phyloP scores from a whole-genome alignment of 2,329 filamentous ascomycete genomes.

The Magnaporthiopsis poae region DNA sequence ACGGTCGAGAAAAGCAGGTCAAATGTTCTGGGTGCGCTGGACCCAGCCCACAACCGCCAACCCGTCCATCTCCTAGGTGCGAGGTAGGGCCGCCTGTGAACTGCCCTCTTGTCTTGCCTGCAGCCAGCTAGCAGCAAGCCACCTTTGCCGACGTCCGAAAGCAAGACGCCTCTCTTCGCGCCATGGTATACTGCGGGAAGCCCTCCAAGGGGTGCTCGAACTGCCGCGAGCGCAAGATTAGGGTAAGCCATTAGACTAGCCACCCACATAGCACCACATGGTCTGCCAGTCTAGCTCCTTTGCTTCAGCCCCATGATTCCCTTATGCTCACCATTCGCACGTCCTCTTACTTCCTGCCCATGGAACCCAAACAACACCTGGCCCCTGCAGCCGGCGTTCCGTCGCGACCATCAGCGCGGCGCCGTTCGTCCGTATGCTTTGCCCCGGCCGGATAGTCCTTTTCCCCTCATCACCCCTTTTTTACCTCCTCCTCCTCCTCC shows the following conservation, averaged over 20 bases:
- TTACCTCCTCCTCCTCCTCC: neutral
- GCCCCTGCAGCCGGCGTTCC: too few relatives aligned
- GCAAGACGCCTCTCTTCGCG: neutral
- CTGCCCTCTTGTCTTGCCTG: too few relatives aligned
- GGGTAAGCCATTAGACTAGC: constrained; percentile 30
- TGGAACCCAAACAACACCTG: too few relatives aligned
- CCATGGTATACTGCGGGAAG: constrained; percentile 49
- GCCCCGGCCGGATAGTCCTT: neutral
- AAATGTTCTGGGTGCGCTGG: neutral
- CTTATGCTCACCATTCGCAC: too few relatives aligned
- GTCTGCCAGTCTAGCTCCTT: too few relatives aligned
- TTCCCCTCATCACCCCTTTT: neutral
- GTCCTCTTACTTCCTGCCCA: too few relatives aligned
- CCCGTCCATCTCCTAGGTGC: neutral
- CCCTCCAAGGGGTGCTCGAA: constrained; percentile 47
- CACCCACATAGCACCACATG: too few relatives aligned
- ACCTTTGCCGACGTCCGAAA: neutral
- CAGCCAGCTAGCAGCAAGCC: neutral
- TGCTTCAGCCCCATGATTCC: too few relatives aligned
- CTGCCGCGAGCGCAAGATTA: constrained; percentile 46
- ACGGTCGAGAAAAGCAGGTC: too few relatives aligned
- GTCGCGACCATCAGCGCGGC: too few relatives aligned
- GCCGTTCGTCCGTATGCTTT: constrained; percentile 7
- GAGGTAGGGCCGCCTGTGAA: too few relatives aligned
- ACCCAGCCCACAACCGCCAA: neutral